Conservation (phyloP, 345 rosid species). For the Citrus australasica region DNA sequence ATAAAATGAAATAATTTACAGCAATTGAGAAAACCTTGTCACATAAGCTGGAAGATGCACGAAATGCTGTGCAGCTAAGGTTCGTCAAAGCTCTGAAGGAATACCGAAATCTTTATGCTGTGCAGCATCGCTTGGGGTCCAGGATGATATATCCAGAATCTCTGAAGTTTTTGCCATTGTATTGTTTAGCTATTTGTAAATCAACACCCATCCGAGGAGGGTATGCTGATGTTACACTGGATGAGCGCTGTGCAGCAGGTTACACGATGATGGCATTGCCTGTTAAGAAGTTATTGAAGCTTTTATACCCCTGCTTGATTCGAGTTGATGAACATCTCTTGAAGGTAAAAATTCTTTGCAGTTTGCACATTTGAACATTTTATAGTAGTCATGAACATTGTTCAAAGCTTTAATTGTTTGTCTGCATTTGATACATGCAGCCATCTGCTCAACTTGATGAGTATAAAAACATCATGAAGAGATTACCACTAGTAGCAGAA, state of each 20-base stretch:
- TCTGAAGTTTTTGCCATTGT: constrained; percentile 73
- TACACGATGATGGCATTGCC: constrained; percentile 96
- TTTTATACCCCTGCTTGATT: constrained; percentile 79
- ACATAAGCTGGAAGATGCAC: constrained; percentile 89
- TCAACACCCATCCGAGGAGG: constrained; percentile 90
- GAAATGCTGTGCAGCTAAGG: constrained; percentile 68
- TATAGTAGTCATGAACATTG: not conserved
- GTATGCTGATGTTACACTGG: constrained; percentile 79
- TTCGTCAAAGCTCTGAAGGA: constrained; percentile 90
- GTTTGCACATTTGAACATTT: not conserved
- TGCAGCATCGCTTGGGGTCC: constrained; percentile 94
- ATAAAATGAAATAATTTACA: constrained; percentile 35
- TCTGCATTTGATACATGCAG: constrained; percentile 46
- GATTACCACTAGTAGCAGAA: constrained; percentile 71
- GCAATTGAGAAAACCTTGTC: constrained; percentile 92
- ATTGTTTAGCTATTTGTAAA: constrained; percentile 82
- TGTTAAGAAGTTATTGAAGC: constrained; percentile 78
- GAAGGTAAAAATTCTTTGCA: constrained; percentile 41
- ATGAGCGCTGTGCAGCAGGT: constrained; percentile 94
- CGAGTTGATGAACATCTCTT: constrained; percentile 80
- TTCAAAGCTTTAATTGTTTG: constrained; percentile 2
- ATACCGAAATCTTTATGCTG: constrained; percentile 81
- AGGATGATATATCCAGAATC: constrained; percentile 96
- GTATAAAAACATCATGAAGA: constrained; percentile 34
- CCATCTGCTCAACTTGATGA: constrained; percentile 48